These are phyloP conservation scores for Vitis hybrid DNA, from an alignment of 177 flowering plant species.

Conservation along the genomic window DNA sequence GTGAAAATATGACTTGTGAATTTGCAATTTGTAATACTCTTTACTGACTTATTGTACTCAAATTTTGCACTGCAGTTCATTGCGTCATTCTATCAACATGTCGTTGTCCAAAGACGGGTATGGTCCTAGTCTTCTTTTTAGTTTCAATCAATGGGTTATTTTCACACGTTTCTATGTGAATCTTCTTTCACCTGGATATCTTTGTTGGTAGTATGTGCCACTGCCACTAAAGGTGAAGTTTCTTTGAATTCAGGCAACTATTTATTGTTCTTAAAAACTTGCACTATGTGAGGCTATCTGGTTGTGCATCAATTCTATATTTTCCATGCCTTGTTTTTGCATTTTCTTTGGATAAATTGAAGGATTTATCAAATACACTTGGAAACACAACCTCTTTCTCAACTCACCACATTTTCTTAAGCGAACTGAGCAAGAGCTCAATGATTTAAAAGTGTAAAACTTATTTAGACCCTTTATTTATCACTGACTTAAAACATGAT, in stretches of 20 bases:
- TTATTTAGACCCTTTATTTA: too few species aligned
- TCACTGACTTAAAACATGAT: too few species aligned
- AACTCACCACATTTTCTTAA: too few species aligned
- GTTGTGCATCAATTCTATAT: background rate
- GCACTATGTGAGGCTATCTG: background rate
- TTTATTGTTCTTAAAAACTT: background rate
- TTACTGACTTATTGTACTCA: constrained; percentile 4
- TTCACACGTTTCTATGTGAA: background rate
- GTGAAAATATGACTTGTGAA: background rate
- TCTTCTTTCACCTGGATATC: background rate
- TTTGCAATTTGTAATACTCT: background rate
- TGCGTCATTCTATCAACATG: constrained; percentile 95
- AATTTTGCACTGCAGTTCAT: constrained; percentile 60
- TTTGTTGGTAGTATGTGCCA: too few species aligned
- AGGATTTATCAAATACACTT: too few species aligned
- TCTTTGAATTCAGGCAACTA: too few species aligned
- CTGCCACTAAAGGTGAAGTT: too few species aligned
- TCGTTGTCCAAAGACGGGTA: constrained; percentile 96
- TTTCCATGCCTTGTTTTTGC: background rate
- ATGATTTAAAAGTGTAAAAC: too few species aligned
- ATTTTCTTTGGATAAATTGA: too few species aligned
- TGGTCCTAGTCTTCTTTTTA: constrained; percentile 19
- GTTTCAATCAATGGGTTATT: background rate
- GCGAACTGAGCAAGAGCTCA: too few species aligned
- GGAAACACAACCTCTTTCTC: too few species aligned